Percentiles rank a stretch among this genome's conserved stretches.
Evolutionary conservation across 345 rosid genomes (phyloP).

Genomic region (Mangifera indica): DNA sequence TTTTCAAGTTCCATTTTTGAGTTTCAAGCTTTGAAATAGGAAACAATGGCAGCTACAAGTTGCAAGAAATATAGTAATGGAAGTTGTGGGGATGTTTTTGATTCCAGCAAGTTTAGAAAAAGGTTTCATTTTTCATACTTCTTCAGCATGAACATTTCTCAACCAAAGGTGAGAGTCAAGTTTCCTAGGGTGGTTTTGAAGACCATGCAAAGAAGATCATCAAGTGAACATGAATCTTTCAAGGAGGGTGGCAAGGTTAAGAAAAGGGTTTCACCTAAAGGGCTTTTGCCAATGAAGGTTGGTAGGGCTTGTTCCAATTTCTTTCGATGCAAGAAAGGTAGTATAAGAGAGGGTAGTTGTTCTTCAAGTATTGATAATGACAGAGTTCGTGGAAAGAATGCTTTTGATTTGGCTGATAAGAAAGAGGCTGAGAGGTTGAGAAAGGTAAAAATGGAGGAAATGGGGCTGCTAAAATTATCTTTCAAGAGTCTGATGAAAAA

Average conservation of each 20-base stretch:
- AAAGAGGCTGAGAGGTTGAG: neutral
- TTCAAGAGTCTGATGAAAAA: constrained; percentile 1
- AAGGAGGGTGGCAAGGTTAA: neutral
- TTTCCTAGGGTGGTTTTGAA: constrained; percentile 30
- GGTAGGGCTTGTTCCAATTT: constrained; percentile 28
- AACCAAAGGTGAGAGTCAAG: constrained; percentile 31
- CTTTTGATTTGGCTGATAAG: neutral
- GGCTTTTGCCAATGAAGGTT: constrained; percentile 24
- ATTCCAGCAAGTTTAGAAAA: neutral
- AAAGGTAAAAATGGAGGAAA: constrained; percentile 10
- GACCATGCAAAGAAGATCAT: constrained; percentile 19
- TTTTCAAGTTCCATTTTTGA: neutral
- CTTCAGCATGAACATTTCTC: constrained; percentile 14
- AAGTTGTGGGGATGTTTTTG: neutral
- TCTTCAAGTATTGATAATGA: neutral
- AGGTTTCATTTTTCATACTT: constrained; percentile 12
- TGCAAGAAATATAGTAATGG: neutral
- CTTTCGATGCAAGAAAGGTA: constrained; percentile 25
- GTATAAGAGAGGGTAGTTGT: neutral
- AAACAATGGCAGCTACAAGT: constrained; percentile 8
- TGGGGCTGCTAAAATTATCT: neutral
- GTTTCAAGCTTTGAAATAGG: neutral
- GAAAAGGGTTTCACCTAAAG: neutral
- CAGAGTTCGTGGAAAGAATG: neutral
- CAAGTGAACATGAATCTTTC: neutral